Conservation (phyloP, 164 flowering plant genomes). For the Aristolochia contorta region DNA sequence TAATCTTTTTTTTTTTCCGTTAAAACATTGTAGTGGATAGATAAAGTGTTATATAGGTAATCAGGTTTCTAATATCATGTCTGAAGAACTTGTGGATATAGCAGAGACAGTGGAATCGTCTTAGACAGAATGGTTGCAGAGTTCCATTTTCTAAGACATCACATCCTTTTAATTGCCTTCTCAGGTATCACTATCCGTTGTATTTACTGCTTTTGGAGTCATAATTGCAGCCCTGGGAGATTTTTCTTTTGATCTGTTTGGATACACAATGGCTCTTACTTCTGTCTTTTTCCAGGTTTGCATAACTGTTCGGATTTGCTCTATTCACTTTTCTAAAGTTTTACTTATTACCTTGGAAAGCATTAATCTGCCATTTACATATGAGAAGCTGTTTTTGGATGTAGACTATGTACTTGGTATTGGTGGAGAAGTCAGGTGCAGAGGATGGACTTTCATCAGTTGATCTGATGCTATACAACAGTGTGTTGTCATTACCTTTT, state of each 20-base stretch:
- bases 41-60: too few relatives aligned
- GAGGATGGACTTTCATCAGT: slow-evolving; percentile 96
- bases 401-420: slow-evolving; percentile 96
- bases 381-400: slow-evolving; percentile 9
- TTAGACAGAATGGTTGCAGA: neutral
- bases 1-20: too few relatives aligned
- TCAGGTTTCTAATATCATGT: too few relatives aligned
- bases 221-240: slow-evolving; percentile 93
- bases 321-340: neutral
- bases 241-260: slow-evolving; percentile 87
- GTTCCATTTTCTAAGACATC: neutral
- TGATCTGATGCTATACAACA: slow-evolving; percentile 91
- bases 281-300: slow-evolving; percentile 96
- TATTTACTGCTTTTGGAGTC: slow-evolving; percentile 73
- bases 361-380: slow-evolving; percentile 4
- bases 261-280: slow-evolving; percentile 87
- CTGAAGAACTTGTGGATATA: too few relatives aligned
- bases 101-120: too few relatives aligned
- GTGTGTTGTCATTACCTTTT: slow-evolving; percentile 75
- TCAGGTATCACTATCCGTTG: slow-evolving; percentile 80
- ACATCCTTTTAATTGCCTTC: slow-evolving; percentile 12
- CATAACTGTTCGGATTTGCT: neutral
- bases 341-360: neutral
- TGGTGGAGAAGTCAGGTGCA: slow-evolving; percentile 96
- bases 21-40: too few relatives aligned